Conservation (phyloP, 2,329 filamentous ascomycete genomes). For the Dothistroma pini region DNA sequence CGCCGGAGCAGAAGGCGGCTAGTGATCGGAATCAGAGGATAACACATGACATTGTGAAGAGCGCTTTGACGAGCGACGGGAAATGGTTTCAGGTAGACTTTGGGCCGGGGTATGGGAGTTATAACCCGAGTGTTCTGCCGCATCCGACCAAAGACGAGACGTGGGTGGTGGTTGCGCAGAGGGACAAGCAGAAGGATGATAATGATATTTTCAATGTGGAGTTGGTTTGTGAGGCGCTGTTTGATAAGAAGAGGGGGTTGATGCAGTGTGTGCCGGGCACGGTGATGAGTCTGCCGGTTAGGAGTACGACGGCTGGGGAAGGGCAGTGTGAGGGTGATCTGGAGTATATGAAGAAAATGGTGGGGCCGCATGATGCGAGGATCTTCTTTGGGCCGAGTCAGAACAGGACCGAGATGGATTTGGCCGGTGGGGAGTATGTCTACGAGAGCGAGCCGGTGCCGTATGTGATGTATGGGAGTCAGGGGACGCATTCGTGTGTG, state of each 20-base stretch:
- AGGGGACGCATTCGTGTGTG: conserved; percentile 52
- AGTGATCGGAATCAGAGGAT: conserved; percentile 2
- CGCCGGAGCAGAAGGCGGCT: neutral
- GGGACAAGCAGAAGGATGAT: conserved; percentile 10
- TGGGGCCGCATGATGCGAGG: conserved; percentile 55
- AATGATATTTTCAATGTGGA: conserved; percentile 9
- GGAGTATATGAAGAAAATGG: conserved; percentile 15
- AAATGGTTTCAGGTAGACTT: conserved; percentile 1
- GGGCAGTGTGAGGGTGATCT: conserved; percentile 36
- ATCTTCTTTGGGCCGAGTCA: conserved; percentile 51
- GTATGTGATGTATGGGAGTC: conserved; percentile 53
- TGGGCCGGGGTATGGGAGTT: neutral
- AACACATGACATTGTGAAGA: neutral
- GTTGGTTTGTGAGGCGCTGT: conserved; percentile 5
- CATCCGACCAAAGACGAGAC: conserved; percentile 12
- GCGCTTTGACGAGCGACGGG: neutral
- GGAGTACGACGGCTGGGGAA: neutral
- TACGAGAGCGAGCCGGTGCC: conserved; percentile 31
- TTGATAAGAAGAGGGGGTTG: neutral
- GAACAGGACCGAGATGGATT: conserved; percentile 7
- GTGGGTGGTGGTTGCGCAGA: conserved; percentile 13
- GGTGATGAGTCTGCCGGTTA: conserved; percentile 10
- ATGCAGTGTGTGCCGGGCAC: conserved; percentile 2
- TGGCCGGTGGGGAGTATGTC: neutral
- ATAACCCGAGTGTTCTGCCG: conserved; percentile 13